phyloP scores from a whole-genome alignment of 176 grass and related monocot species.

The Oryza nivara region DNA sequence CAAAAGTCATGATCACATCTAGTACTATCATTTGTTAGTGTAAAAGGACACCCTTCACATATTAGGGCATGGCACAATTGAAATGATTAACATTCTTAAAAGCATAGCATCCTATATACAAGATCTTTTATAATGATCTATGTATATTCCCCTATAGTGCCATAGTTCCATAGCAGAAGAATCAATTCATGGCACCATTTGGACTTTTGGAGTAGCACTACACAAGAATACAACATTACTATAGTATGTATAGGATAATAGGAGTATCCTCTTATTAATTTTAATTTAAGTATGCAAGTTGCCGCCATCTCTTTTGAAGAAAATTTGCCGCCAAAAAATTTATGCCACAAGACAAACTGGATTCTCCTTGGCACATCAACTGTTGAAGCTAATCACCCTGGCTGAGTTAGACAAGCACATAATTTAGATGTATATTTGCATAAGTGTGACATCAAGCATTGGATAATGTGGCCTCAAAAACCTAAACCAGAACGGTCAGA shows the following conservation, averaged over 20 bases:
- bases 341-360: constrained; percentile 29
- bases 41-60: constrained; percentile 20
- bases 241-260: too few relatives aligned
- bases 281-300: constrained; percentile 36
- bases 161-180: not conserved
- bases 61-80: constrained; percentile 37
- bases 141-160: not conserved
- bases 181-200: not conserved
- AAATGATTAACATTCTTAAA: constrained; percentile 52
- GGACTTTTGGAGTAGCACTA: not conserved
- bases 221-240: not conserved
- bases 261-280: constrained; percentile 3
- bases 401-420: not conserved
- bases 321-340: constrained; percentile 33
- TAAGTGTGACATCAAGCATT: constrained; percentile 56
- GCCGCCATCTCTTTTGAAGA: constrained; percentile 16
- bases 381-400: constrained; percentile 27
- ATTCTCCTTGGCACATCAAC: constrained; percentile 35
- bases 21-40: constrained; percentile 24
- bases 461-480: constrained; percentile 36
- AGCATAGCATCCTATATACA: constrained; percentile 39
- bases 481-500: not conserved
- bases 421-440: constrained; percentile 30
- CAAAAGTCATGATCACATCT: constrained; percentile 44
- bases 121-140: constrained; percentile 2